Evolutionary conservation across 2,329 filamentous ascomycete species (phyloP).

Genomic region (Chaetomium olivaceum): DNA sequence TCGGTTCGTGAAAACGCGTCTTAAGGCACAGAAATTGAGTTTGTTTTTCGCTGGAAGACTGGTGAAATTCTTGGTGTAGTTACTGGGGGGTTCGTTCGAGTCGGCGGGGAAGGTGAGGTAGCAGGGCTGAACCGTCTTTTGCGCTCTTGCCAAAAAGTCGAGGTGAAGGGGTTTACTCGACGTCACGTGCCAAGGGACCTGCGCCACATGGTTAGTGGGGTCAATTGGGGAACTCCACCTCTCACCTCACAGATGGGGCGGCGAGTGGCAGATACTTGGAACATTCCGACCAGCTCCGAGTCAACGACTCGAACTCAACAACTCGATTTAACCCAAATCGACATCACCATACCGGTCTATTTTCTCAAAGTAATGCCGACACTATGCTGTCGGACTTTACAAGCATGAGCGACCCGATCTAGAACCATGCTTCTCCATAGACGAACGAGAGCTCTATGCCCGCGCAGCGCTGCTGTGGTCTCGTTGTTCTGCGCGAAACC

Average conservation of each 20-base stretch:
- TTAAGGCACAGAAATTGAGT: background rate
- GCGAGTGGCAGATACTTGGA: no score
- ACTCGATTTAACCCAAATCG: no score
- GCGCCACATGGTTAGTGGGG: background rate
- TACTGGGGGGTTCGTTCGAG: slow-evolving; percentile 18
- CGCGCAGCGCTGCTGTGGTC: slow-evolving; percentile 27
- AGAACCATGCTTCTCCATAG: slow-evolving; percentile 34
- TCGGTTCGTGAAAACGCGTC: background rate
- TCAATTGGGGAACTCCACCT: background rate
- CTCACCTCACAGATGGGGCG: no score
- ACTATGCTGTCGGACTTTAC: slow-evolving; percentile 17
- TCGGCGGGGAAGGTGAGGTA: slow-evolving; percentile 16
- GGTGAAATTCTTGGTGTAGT: slow-evolving; percentile 3
- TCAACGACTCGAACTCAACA: background rate
- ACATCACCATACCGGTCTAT: background rate
- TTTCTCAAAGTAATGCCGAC: background rate
- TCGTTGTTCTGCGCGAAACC: slow-evolving; percentile 21
- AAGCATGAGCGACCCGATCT: slow-evolving; percentile 22
- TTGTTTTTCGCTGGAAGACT: background rate
- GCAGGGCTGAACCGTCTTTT: slow-evolving; percentile 24
- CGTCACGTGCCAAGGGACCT: slow-evolving; percentile 20
- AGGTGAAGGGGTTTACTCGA: slow-evolving; percentile 7
- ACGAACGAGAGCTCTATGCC: slow-evolving; percentile 35
- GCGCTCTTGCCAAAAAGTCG: slow-evolving; percentile 18
- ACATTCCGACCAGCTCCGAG: background rate